phyloP scores from a whole-genome alignment of 257 asterid species.

The Solanum neorickii region DNA sequence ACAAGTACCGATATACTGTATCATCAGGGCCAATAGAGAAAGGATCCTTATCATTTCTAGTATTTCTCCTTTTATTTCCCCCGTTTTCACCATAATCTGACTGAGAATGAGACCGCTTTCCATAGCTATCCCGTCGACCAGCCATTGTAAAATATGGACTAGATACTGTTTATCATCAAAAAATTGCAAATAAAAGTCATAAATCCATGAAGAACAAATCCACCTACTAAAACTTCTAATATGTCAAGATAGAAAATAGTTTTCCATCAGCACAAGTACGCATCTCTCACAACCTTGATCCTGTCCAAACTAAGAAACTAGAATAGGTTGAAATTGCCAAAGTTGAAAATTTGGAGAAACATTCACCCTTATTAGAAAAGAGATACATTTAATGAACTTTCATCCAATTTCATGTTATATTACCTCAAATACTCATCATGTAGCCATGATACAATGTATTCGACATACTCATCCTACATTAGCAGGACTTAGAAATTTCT shows the following conservation, averaged over 20 bases:
- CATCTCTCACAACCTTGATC: not conserved
- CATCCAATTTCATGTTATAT: not conserved
- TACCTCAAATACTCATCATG: not conserved
- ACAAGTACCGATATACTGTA: slow-evolving; percentile 16
- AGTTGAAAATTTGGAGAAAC: not conserved
- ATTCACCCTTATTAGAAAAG: not conserved
- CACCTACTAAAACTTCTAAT: not conserved
- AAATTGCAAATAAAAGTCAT: not conserved
- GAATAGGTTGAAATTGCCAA: not conserved
- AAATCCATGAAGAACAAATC: not conserved
- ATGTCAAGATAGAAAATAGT: not conserved
- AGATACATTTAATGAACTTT: not conserved
- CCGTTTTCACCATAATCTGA: slow-evolving; percentile 2
- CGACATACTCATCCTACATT: not conserved
- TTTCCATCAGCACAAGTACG: not conserved
- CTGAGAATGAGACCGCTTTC: slow-evolving; percentile 8
- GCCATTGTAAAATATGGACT: not conserved
- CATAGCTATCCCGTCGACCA: slow-evolving; percentile 12
- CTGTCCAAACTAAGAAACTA: not conserved
- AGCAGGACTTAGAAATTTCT: not conserved
- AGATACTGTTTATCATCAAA: not conserved
- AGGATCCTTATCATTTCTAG: slow-evolving; percentile 1
- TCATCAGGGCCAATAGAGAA: slow-evolving; percentile 13
- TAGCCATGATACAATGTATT: not conserved
- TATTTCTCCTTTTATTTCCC: slow-evolving; percentile 3